phyloP scores from a whole-genome alignment of 2,329 filamentous ascomycete genomes.

The Knoxdaviesia capensis region DNA sequence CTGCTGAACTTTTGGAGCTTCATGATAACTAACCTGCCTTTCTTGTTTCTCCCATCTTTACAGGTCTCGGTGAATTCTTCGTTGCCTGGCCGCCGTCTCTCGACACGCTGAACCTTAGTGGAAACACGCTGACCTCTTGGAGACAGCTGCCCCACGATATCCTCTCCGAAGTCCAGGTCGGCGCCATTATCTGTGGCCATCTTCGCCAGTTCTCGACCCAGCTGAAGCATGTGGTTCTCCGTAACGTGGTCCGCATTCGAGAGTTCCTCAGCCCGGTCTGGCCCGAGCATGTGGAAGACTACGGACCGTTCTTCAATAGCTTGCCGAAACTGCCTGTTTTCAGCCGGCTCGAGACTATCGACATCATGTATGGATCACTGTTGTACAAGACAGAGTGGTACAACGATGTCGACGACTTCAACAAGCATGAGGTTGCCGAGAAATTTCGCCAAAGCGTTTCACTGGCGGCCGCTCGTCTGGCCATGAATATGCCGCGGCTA shows the following conservation, averaged over 20 bases:
- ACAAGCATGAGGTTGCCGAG: constrained; percentile 5
- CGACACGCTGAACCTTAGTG: constrained; percentile 5
- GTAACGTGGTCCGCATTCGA: constrained; percentile 7
- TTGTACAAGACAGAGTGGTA: constrained; percentile 7
- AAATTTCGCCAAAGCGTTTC: constrained; percentile 7
- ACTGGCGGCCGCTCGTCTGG: constrained; percentile 7
- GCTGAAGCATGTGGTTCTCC: constrained; percentile 5
- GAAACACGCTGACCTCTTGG: constrained; percentile 7
- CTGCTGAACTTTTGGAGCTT: no score
- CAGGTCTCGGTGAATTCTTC: constrained; percentile 4
- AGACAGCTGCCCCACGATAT: constrained; percentile 7
- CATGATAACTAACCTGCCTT: no score
- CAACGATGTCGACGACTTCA: constrained; percentile 6
- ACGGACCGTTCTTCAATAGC: background rate
- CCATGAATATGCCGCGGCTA: constrained; percentile 8
- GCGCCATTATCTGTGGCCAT: constrained; percentile 4
- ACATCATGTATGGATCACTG: constrained; percentile 7
- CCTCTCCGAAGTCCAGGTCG: constrained; percentile 6
- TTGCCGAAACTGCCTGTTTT: constrained; percentile 2
- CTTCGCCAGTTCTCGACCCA: constrained; percentile 5
- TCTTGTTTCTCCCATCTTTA: no score
- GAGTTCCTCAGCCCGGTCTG: constrained; percentile 7
- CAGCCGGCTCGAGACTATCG: constrained; percentile 4
- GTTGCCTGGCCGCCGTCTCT: constrained; percentile 6
- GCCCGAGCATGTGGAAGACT: constrained; percentile 3